Percentiles rank a stretch among this genome's conserved stretches.
These are phyloP conservation scores for Metschnikowia lachancei DNA, from an alignment of 805 yeast genomes.

Conservation along the genomic window DNA sequence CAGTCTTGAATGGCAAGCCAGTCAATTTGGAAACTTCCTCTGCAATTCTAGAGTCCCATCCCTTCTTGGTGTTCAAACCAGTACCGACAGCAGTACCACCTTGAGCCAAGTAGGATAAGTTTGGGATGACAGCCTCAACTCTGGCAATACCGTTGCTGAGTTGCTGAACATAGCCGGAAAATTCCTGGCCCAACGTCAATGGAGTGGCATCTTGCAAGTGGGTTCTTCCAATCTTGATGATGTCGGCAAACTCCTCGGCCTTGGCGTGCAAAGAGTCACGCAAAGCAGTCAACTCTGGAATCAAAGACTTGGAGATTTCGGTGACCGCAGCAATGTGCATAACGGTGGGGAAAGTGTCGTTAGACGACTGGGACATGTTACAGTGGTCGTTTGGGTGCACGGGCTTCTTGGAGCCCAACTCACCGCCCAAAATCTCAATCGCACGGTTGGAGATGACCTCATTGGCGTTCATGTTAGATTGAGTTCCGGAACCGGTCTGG, in stretches of 20 bases:
- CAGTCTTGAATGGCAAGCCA: constrained; percentile 85
- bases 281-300: constrained; percentile 77
- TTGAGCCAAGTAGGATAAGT: constrained; percentile 84
- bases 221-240: constrained; percentile 98
- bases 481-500: constrained; percentile 99
- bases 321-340: constrained; percentile 99
- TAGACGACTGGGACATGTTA: constrained; percentile 97
- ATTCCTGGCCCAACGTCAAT: constrained; percentile 95
- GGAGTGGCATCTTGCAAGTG: constrained; percentile 99
- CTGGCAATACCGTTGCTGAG: constrained; percentile 85
- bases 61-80: constrained; percentile 90
- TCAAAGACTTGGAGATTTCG: constrained; percentile 69
- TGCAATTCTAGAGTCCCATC: constrained; percentile 86
- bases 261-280: constrained; percentile 77
- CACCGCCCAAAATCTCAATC: constrained; percentile 91
- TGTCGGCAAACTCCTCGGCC: constrained; percentile 77
- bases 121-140: constrained; percentile 72
- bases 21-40: constrained; percentile 80
- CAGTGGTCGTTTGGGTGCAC: constrained; percentile 99
- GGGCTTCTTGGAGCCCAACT: constrained; percentile 85
- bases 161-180: constrained; percentile 94
- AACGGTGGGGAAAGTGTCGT: constrained; percentile 98
- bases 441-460: constrained; percentile 99
- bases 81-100: constrained; percentile 99
- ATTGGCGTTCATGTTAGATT: constrained; percentile 98